Percentiles rank a stretch among this genome's conserved stretches.
phyloP scores from a whole-genome alignment of 1,284 basidiomycete genomes.

The Cutaneotrichosporon daszewskae region DNA sequence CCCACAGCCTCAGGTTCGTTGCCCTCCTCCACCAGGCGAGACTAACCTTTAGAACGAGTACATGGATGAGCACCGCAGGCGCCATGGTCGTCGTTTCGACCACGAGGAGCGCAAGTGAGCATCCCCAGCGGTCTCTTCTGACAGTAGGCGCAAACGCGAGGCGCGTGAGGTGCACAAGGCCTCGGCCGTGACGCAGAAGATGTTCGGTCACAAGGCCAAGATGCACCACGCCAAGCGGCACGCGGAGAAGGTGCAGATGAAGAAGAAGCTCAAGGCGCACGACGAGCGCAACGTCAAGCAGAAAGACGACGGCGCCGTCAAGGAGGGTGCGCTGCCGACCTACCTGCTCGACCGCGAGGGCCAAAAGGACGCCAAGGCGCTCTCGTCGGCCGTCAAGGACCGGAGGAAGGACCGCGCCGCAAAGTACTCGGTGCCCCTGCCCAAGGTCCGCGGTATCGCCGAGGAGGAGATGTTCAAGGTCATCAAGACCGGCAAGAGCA shows the following conservation, averaged over 20 bases:
- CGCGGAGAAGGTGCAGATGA: conserved; percentile 96
- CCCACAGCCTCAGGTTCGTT: conserved; percentile 41
- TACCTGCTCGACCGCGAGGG: conserved; percentile 96
- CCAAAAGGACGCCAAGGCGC: conserved; percentile 94
- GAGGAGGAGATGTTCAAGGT: conserved; percentile 99
- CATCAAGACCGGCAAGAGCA: conserved; percentile 94
- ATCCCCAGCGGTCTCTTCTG: conserved; percentile 7
- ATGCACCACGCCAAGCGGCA: conserved; percentile 92
- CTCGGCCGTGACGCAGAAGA: conserved; percentile 84
- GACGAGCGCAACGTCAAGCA: conserved; percentile 98
- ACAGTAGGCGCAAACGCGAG: conserved; percentile 77
- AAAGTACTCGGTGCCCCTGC: conserved; percentile 92
- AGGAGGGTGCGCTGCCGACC: conserved; percentile 84
- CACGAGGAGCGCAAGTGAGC: conserved; percentile 46
- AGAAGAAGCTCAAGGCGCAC: conserved; percentile 98
- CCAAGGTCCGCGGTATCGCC: conserved; percentile 95
- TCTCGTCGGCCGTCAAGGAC: conserved; percentile 97
- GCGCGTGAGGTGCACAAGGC: conserved; percentile 85
- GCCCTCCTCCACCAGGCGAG: background rate
- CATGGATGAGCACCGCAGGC: conserved; percentile 49
- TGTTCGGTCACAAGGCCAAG: conserved; percentile 96
- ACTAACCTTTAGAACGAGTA: conserved; percentile 45
- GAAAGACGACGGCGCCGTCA: conserved; percentile 70
- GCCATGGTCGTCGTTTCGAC: conserved; percentile 47
- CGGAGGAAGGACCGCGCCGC: conserved; percentile 99